These are phyloP conservation scores for Vinca major DNA, from an alignment of 305 asterid species.

Conservation along the genomic window DNA sequence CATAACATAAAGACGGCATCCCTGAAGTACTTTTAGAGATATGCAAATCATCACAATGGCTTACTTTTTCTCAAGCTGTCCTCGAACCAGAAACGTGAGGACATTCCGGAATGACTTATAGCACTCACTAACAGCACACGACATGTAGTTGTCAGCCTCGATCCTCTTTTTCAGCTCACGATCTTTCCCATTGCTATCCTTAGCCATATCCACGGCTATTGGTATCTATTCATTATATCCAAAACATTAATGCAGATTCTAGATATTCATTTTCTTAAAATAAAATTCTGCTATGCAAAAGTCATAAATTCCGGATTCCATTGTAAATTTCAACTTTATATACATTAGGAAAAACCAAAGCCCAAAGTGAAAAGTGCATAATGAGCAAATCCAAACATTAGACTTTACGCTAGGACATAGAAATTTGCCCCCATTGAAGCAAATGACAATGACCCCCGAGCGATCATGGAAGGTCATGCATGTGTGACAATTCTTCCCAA, in stretches of 20 bases:
- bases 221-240: slow-evolving; percentile 55
- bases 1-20: neutral
- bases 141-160: slow-evolving; percentile 71
- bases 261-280: neutral
- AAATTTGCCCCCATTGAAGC: neutral
- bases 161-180: slow-evolving; percentile 88
- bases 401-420: neutral
- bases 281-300: too few relatives aligned
- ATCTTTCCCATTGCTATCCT: slow-evolving; percentile 91
- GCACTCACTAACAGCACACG: slow-evolving; percentile 93
- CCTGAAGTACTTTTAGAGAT: neutral
- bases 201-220: slow-evolving; percentile 98
- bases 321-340: neutral
- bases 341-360: neutral
- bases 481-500: neutral
- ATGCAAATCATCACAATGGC: slow-evolving; percentile 21
- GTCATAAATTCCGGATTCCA: neutral
- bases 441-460: too few relatives aligned
- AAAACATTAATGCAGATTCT: neutral
- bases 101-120: slow-evolving; percentile 88
- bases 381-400: neutral
- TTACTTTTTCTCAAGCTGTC: slow-evolving; percentile 74
- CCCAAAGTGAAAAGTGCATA: neutral
- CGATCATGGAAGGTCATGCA: neutral
- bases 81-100: slow-evolving; percentile 61